Evolutionary conservation across 345 rosid genomes (phyloP), one percentile per base, ranked within the genome.

Genomic region (Corchorus capsularis): DNA sequence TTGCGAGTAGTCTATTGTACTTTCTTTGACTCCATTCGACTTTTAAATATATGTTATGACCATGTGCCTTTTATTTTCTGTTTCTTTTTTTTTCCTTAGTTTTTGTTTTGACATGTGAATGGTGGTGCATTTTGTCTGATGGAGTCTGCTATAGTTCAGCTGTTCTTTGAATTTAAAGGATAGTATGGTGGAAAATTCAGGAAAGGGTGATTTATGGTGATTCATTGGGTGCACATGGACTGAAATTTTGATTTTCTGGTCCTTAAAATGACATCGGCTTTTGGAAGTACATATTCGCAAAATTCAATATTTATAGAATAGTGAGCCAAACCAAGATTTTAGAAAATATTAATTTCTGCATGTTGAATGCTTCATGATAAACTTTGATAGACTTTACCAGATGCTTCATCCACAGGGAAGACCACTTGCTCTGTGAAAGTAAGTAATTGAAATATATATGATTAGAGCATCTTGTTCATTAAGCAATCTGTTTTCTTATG

Each of bases 381-480:
- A 65, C 45, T 66, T 43, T 19, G 70, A 66, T 66, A 20, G 9
- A 65, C 20, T 45, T 43, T 34, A 66, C 8, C 52, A n/a, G 39
- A 63, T 37, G 2, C 4, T 63, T 63, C 68, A 63, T 63, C 68
- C 49, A 16, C 68, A 64, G 34, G 64, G 32, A 56, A 56, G 64
- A 13, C 35, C 11, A 20, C 34, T 20, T 20, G 34, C 60, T 19
- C 34, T 4, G 22, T 8, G 9, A 20, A 57, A 13, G 22, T 19
- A 57, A 20, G 14, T 10, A 20, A 4, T 56, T 19, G 9, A 55
- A 19, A 57, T 52, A 52, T 8, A 59, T 27, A 22, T 59, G 39
- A 27, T 59, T 22, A 13, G 55, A 46, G 55, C 71, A 46, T 22
- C 71, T 64, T 64, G 69, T 41, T 39, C 50, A 66, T 66, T 67